A percentile compares a stretch with the other conserved stretches of the same genome.
These are phyloP conservation scores for Leccinum boreale DNA, from an alignment of 768 basidiomycete species.

Conservation along the genomic window DNA sequence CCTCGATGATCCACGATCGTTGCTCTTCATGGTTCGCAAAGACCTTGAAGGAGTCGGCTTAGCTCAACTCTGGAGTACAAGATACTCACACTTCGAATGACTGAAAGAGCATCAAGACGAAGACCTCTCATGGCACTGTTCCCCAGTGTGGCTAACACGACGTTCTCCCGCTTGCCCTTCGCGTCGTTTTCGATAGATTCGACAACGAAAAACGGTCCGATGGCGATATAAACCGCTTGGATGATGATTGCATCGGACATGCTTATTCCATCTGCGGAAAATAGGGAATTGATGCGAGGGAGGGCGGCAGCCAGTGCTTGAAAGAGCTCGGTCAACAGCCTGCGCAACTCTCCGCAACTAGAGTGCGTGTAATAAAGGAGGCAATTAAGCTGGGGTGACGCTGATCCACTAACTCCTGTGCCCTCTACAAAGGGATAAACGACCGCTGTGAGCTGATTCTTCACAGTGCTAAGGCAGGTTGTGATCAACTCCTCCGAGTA, in stretches of 20 bases:
- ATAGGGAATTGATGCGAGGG: conserved; percentile 69
- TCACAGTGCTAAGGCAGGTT: conserved; percentile 69
- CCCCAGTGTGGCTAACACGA: conserved; percentile 65
- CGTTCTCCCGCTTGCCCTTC: conserved; percentile 53
- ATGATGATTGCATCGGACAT: conserved; percentile 92
- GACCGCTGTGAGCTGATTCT: conserved; percentile 74
- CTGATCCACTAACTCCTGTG: conserved; percentile 38
- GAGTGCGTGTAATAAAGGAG: conserved; percentile 44
- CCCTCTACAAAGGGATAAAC: conserved; percentile 88
- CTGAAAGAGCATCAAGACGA: conserved; percentile 73
- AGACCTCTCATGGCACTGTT: conserved; percentile 79
- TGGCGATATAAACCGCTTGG: conserved; percentile 87
- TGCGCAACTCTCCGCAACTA: conserved; percentile 36
- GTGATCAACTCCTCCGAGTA: conserved; percentile 95
- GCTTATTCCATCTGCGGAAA: conserved; percentile 62
- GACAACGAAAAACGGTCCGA: conserved; percentile 92
- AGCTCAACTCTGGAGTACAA: not conserved
- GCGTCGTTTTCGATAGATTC: conserved; percentile 58
- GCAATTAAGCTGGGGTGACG: conserved; percentile 49
- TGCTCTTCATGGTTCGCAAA: conserved; percentile 91
- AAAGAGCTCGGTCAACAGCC: conserved; percentile 63
- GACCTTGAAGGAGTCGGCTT: conserved; percentile 48
- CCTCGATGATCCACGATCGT: conserved; percentile 96
- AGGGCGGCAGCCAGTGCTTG: conserved; percentile 69
- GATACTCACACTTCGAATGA: conserved; percentile 77